These are phyloP conservation scores for Cladophialophora psammophila DNA, from an alignment of 2,329 filamentous ascomycete species.

Conservation along the genomic window DNA sequence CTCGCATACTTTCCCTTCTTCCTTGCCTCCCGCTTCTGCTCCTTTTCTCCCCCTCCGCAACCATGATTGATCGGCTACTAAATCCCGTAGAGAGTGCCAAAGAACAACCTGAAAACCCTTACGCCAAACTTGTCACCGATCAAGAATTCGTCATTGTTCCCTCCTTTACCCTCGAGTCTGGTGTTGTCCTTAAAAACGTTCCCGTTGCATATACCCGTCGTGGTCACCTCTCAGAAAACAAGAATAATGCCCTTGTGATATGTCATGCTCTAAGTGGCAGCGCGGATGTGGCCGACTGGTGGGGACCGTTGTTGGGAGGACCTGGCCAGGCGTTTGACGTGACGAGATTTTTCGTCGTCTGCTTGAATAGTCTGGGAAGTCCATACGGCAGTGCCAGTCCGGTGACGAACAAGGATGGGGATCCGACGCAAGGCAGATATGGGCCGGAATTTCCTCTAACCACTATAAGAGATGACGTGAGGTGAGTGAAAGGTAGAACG, in stretches of 20 bases:
- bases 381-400: conserved; percentile 64
- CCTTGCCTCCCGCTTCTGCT: conserved; percentile 9
- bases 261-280: conserved; percentile 63
- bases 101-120: conserved; percentile 89
- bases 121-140: conserved; percentile 82
- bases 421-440: conserved; percentile 76
- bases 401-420: conserved; percentile 81
- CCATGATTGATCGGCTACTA: conserved; percentile 52
- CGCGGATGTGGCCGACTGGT: conserved; percentile 64
- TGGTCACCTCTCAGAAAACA: conserved; percentile 62
- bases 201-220: conserved; percentile 70
- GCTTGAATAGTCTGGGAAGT: conserved; percentile 62
- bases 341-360: conserved; percentile 62
- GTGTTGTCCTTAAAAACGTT: conserved; percentile 79
- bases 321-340: conserved; percentile 62
- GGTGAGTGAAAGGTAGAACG: conserved; percentile 61
- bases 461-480: conserved; percentile 93
- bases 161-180: conserved; percentile 90
- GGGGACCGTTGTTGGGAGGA: conserved; percentile 62
- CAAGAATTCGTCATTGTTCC: conserved; percentile 88
- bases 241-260: conserved; percentile 71
- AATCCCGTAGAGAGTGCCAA: conserved; percentile 63
- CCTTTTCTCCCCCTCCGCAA: conserved; percentile 5
- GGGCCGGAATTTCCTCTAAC: conserved; percentile 96
- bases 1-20: conserved; percentile 28